These are phyloP conservation scores for Penicillium sp. DNA, from an alignment of 2,329 filamentous ascomycete genomes.

Conservation along the genomic window DNA sequence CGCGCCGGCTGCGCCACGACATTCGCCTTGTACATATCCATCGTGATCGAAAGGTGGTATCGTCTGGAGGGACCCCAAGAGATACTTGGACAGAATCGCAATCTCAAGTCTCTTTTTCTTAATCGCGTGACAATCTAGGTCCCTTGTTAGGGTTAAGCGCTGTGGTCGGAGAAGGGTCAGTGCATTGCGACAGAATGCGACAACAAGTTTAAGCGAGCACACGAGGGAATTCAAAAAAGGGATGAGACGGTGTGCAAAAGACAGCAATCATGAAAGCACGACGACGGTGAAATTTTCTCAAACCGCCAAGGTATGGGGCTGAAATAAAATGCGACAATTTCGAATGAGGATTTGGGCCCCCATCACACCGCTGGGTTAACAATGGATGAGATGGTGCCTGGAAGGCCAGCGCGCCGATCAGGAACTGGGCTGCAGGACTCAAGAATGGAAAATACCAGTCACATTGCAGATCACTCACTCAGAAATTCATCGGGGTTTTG, in stretches of 20 bases:
- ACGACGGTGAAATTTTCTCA: background rate
- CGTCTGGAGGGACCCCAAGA: background rate
- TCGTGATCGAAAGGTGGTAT: background rate
- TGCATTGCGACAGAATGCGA: slow-evolving; percentile 1
- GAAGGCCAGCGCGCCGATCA: background rate
- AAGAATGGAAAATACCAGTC: background rate
- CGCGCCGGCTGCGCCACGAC: background rate
- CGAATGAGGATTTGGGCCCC: background rate
- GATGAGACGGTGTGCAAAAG: background rate
- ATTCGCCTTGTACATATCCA: background rate
- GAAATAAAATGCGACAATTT: slow-evolving; percentile 8
- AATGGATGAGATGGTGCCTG: background rate
- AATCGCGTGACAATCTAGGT: background rate
- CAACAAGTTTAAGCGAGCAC: background rate
- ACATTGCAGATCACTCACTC: background rate
- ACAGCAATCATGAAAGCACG: background rate
- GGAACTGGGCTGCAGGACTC: background rate
- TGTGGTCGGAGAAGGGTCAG: background rate
- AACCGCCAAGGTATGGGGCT: slow-evolving; percentile 12
- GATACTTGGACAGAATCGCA: background rate
- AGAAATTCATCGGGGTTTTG: background rate
- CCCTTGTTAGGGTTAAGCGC: background rate
- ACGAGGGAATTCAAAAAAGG: background rate
- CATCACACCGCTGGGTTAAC: slow-evolving; percentile 1
- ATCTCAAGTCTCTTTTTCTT: background rate